Evolutionary conservation across 345 rosid genomes (phyloP).

Genomic region (Eucalyptus coolabah): DNA sequence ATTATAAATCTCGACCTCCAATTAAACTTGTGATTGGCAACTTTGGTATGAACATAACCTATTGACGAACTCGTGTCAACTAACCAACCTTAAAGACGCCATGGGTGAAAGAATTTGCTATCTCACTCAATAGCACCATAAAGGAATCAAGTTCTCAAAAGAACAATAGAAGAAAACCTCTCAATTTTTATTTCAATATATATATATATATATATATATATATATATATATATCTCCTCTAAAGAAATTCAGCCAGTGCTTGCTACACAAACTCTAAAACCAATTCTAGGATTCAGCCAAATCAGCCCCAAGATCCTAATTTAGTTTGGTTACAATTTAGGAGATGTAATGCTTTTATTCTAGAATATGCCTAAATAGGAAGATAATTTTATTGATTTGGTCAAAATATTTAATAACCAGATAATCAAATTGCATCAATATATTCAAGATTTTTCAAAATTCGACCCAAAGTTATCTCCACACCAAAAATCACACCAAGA

Average conservation of each 20-base stretch:
- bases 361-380: too few relatives aligned
- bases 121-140: rapidly evolving
- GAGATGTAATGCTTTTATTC: too few relatives aligned
- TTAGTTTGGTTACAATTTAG: too few relatives aligned
- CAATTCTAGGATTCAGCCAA: rapidly evolving
- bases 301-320: too few relatives aligned
- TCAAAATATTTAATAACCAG: rapidly evolving
- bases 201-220: too few relatives aligned
- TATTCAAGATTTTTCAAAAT: too few relatives aligned
- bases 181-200: too few relatives aligned
- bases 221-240: rapidly evolving
- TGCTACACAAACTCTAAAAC: too few relatives aligned
- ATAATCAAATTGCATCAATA: too few relatives aligned
- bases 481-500: too few relatives aligned
- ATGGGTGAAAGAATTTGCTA: rapidly evolving
- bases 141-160: rapidly evolving
- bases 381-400: too few relatives aligned
- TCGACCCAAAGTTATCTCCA: rapidly evolving
- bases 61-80: rapidly evolving
- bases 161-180: rapidly evolving
- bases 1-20: rapidly evolving
- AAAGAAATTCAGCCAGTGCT: rapidly evolving
- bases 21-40: rapidly evolving
- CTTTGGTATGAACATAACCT: rapidly evolving
- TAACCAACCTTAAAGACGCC: rapidly evolving